phyloP scores from a whole-genome alignment of 768 basidiomycete species.

The Agrocybe praecox region DNA sequence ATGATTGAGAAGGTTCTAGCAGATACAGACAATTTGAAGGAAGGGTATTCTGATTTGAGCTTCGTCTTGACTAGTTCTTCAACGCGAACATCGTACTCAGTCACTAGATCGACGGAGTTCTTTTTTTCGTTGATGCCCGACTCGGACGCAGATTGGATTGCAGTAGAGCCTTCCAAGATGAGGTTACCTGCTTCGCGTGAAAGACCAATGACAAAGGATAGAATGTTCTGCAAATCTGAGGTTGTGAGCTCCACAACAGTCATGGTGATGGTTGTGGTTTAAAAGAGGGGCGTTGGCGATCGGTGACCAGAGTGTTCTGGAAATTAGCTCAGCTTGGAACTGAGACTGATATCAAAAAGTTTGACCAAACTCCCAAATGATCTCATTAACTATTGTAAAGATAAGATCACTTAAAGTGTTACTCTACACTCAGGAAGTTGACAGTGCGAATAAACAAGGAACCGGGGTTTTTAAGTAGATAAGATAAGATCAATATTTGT shows the following conservation, averaged over 20 bases:
- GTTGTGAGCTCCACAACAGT: slow-evolving; percentile 40
- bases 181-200: slow-evolving; percentile 75
- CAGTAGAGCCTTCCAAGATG: slow-evolving; percentile 77
- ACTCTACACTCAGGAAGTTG: too few species aligned
- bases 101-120: slow-evolving; percentile 93
- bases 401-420: too few species aligned
- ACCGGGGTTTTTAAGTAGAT: too few species aligned
- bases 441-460: too few species aligned
- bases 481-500: slow-evolving; percentile 27
- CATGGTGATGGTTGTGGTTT: slow-evolving; percentile 28
- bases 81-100: slow-evolving; percentile 91
- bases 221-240: slow-evolving; percentile 57
- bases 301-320: not conserved
- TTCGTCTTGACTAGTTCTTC: slow-evolving; percentile 81
- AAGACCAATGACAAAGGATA: slow-evolving; percentile 69
- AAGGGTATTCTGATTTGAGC: slow-evolving; percentile 66
- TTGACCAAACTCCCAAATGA: too few species aligned
- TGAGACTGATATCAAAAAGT: too few species aligned
- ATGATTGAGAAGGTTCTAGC: not conserved
- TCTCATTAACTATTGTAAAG: too few species aligned
- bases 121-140: slow-evolving; percentile 80
- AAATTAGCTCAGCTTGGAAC: too few species aligned
- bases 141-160: slow-evolving; percentile 56
- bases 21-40: slow-evolving; percentile 77
- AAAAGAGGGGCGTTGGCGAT: not conserved